Evolutionary conservation across 768 basidiomycete genomes (phyloP), one percentile per base, ranked within the genome.

Genomic region (Suillus bovinus): DNA sequence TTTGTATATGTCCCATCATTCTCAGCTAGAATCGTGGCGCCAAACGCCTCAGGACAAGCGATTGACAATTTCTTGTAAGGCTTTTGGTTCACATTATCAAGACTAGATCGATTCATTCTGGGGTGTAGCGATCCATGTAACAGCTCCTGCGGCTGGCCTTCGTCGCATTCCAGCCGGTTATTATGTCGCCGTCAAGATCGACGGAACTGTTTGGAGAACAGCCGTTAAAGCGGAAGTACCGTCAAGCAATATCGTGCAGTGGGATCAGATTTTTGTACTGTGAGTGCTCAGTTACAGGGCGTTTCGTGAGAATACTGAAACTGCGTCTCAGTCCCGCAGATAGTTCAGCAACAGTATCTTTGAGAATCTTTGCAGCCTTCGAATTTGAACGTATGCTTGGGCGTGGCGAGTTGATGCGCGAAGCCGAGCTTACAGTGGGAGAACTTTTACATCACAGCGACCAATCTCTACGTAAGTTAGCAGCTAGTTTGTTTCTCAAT

Each of bases 111-210:
- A 56, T 39, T 56, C 24, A 56, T 27, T 13, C 24, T 39, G 27
- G 16, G 34, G 20, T 29, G 13, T 33, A 69, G 68, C 60, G 5
- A 64, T 69, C 0, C 68, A 60, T 22, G 68, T 53, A 41, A 61
- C 63, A 41, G 60, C 63, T 46, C 29, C 61, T 34, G 29, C 42
- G 5, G n/a, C 50, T n/a, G 29, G 39, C 33, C 59, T 69, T 44
- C 49, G 42, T 29, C 68, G 61, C 20, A 58, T 69, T 42, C 68
- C 68, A 17, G 39, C 64, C 10, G 63, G 61, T 2, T 69, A 69
- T 41, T 69, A 61, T 50, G 65, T 64, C 34, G 54, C 56, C 8
- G 41, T 68, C 10, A 24, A 66, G 50, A 44, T 63, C 9, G 13
- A 14, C 13, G 31, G 41, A 33, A 36, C n/a, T 16, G 3, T 36